Conservation (phyloP, 768 basidiomycete genomes). For the Phallus indusiatus region DNA sequence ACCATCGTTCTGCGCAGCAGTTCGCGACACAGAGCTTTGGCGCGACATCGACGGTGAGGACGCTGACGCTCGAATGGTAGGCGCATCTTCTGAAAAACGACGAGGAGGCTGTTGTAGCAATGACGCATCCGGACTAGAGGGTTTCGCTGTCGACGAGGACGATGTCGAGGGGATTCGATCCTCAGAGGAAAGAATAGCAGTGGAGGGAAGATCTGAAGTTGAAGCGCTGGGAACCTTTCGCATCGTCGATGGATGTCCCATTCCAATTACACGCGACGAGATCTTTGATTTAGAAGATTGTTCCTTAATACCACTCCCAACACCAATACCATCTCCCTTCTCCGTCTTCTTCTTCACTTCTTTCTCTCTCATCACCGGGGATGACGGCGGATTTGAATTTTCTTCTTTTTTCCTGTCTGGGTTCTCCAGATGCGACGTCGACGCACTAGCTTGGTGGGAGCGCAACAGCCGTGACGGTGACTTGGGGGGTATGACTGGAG, state of each 20-base stretch:
- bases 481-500: not conserved
- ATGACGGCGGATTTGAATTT: not conserved
- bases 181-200: not conserved
- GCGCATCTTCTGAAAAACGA: not conserved
- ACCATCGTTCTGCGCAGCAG: too few species aligned
- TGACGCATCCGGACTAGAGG: not conserved
- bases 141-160: not conserved
- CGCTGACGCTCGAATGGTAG: not conserved
- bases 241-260: constrained; percentile 6
- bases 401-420: not conserved
- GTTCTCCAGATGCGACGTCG: not conserved
- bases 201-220: not conserved
- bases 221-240: not conserved
- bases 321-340: not conserved
- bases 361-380: not conserved
- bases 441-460: not conserved
- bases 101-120: not conserved
- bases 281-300: not conserved
- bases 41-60: not conserved
- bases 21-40: not conserved
- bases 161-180: not conserved
- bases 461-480: not conserved
- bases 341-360: not conserved
- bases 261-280: constrained; percentile 2
- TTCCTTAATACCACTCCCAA: not conserved